Evolutionary conservation across 1,139 yeast species (phyloP), one percentile per base, ranked within the genome.

Genomic region (Yamadazyma triangularis): DNA sequence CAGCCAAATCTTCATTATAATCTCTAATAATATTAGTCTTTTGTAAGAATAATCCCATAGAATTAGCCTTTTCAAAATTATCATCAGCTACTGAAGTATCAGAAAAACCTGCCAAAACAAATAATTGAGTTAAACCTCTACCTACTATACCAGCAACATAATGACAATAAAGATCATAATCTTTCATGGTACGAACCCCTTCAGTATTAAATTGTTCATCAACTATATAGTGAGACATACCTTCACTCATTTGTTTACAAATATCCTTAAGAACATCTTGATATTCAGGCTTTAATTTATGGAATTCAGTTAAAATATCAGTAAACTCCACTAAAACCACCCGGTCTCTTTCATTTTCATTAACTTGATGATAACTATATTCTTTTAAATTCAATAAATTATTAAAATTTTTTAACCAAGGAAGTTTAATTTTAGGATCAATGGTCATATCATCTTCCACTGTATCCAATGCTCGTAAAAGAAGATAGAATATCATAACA

Each of bases 131-230:
- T 44, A 88, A 67, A 2, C 98, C 98, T 51, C 88, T 96, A 32
- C 99, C 99, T 26, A 91, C 97, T 33, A 93, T 69, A 2, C 98
- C 99, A 1, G 99, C 99, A 35, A 91, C 99, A 51, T 89, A 87
- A 59, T 89, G 93, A 58, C 99, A 91, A 65, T 91, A 91, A 41
- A 80, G 67, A 53, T 93, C 91, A 53, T 83, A 93, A 51, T 88
- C 98, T 40, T 73, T 67, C 28, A 84, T 58, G 2, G 96, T 85
- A 30, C 66, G 68, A 26, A 91, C 80, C 3, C 97, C 97, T 39
- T 77, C 77, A 46, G 75, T 57, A 55, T 87, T 86, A 60, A 85
- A 86, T 38, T 78, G 72, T 34, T 83, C 93, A 50, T 85, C 81
- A 48, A 75, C 68, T 34, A 87, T 81, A 57, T 89, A 91, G 50